Conservation (phyloP, 768 basidiomycete species). For the Coprinellus micaceus region DNA sequence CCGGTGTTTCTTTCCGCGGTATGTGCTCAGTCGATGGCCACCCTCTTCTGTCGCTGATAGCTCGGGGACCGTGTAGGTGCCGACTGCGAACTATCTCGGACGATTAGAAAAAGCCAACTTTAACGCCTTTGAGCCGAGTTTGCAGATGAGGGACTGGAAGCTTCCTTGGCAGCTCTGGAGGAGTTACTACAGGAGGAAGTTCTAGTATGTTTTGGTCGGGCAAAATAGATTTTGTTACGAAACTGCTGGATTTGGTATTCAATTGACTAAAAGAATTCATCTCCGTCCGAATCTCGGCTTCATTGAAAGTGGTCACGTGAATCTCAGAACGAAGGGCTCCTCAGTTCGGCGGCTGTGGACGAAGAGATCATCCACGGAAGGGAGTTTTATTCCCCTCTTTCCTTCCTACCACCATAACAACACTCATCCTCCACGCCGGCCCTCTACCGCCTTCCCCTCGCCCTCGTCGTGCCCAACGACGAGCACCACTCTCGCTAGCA, state of each 20-base stretch:
- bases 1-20: conserved; percentile 74
- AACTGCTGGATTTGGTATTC: conserved; percentile 29
- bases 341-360: too few relatives aligned
- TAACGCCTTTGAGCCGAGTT: conserved; percentile 60
- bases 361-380: conserved; percentile 13
- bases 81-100: conserved; percentile 59
- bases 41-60: conserved; percentile 15
- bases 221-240: conserved; percentile 9
- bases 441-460: conserved; percentile 2
- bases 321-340: conserved; percentile 17
- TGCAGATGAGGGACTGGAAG: conserved; percentile 72
- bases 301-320: too few relatives aligned
- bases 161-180: conserved; percentile 68
- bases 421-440: conserved; percentile 2
- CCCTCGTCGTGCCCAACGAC: neutral
- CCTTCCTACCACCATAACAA: conserved; percentile 22
- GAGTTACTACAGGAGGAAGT: conserved; percentile 36
- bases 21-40: conserved; percentile 30
- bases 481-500: conserved; percentile 2
- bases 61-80: conserved; percentile 44
- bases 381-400: conserved; percentile 12
- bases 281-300: conserved; percentile 40
- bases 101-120: conserved; percentile 69
- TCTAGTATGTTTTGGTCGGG: conserved; percentile 24
- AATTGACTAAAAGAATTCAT: conserved; percentile 44